Evolutionary conservation across 108 stramenopile species (phyloP), one percentile per base, ranked within the genome.

Genomic region (Mediolabrus comicus): DNA sequence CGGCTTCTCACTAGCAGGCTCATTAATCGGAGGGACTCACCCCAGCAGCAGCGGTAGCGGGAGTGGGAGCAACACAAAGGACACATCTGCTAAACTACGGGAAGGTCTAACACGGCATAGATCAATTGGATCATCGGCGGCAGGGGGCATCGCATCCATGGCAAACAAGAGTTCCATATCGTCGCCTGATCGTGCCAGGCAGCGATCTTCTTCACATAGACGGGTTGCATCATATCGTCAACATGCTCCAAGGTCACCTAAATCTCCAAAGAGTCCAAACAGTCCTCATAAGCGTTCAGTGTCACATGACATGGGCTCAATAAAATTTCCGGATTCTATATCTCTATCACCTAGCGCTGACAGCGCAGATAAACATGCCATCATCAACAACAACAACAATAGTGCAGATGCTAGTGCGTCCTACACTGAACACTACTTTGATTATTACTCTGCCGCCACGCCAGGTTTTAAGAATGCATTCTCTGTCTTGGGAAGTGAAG

Each of bases 381-480:
- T 29, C 52, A 26, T 33, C 38, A 59, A 17, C 53, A 65, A 5
- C 69, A 29, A 12, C 25, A 60, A 52, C 38, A 30, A 35, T 16
- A 46, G 57, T 26, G 30, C 27, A 32, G 30, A 53, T 27, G 13
- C 34, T n/a, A 39, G 64, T 34, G 46, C 69, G 51, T 19, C 69
- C 2, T 10, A 27, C 14, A n/a, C n/a, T 31, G 55, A 31, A 56
- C 27, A 56, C 67, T 26, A 69, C 55, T 65, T 65, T 77, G 76
- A 70, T 34, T 65, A 62, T 38, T 65, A 70, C 55, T 38, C 34
- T 28, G n/a, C 52, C 10, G 29, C 31, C 16, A 32, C 61, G 25
- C 31, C 28, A 49, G 76, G 76, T 4, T 71, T 38, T 46, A 60
- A 59, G 28, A 64, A 77, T 33, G 76, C 76, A 14, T 77, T 77